phyloP scores from a whole-genome alignment of 1,139 yeast genomes.

The Meyerozyma elateridarum region DNA sequence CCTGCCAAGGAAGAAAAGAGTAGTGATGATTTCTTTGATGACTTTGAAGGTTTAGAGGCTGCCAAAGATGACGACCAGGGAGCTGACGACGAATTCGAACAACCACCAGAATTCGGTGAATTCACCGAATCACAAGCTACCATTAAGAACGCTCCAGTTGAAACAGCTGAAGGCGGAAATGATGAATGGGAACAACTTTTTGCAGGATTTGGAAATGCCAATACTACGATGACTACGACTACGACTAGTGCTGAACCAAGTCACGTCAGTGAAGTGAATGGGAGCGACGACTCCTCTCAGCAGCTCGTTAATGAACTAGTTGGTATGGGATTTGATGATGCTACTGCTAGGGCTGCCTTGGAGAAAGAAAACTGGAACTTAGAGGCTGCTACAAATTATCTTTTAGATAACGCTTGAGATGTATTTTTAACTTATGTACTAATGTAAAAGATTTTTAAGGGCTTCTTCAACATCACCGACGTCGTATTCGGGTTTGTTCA shows the following conservation, averaged over 20 bases:
- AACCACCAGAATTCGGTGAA: slow-evolving; percentile 24
- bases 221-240: slow-evolving; percentile 14
- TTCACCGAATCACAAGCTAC: slow-evolving; percentile 30
- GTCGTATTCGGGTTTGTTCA: slow-evolving; percentile 30
- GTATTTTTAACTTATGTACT: neutral
- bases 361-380: slow-evolving; percentile 67
- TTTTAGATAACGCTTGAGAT: slow-evolving; percentile 61
- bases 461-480: slow-evolving; percentile 38
- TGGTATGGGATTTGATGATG: slow-evolving; percentile 83
- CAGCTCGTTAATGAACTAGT: slow-evolving; percentile 72
- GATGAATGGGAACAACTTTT: slow-evolving; percentile 95
- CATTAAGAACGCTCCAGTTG: slow-evolving; percentile 11
- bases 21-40: slow-evolving; percentile 38
- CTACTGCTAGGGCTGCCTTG: slow-evolving; percentile 65
- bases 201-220: slow-evolving; percentile 77
- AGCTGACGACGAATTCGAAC: slow-evolving; percentile 20
- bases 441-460: slow-evolving; percentile 17
- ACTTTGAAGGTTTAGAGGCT: slow-evolving; percentile 46
- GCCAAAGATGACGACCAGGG: slow-evolving; percentile 43
- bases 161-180: slow-evolving; percentile 27
- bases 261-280: neutral
- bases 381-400: slow-evolving; percentile 78
- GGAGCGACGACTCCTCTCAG: slow-evolving; percentile 17
- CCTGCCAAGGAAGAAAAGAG: slow-evolving; percentile 24
- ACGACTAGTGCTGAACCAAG: neutral